phyloP scores from a whole-genome alignment of 768 basidiomycete species.

The Panellus pusillus region DNA sequence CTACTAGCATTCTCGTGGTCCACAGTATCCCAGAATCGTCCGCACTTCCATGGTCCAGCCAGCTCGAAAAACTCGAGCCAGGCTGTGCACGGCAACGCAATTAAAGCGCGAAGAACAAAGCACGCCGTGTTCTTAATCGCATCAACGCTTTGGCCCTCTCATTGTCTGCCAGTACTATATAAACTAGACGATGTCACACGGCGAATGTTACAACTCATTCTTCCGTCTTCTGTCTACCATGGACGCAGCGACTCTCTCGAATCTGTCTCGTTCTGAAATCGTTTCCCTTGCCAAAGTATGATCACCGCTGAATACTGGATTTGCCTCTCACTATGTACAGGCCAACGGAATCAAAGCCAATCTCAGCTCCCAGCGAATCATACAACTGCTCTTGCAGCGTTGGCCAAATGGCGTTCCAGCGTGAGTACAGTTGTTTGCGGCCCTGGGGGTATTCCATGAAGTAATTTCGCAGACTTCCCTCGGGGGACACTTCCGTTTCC shows the following conservation, averaged over 20 bases:
- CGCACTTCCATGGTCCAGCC: no score
- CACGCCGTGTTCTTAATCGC: no score
- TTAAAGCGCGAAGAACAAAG: no score
- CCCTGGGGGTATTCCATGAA: not conserved
- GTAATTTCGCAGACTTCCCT: not conserved
- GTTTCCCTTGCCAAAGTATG: constrained; percentile 5
- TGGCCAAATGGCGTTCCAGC: constrained; percentile 11
- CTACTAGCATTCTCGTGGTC: no score
- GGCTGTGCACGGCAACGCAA: no score
- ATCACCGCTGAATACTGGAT: not conserved
- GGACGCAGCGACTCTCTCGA: constrained; percentile 6
- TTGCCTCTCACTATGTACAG: not conserved
- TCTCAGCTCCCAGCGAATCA: constrained; percentile 2
- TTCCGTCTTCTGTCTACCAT: not conserved
- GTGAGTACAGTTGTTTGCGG: not conserved
- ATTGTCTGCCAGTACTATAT: constrained; percentile 11
- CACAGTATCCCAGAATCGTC: no score
- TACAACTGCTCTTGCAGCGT: not conserved
- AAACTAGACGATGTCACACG: not conserved
- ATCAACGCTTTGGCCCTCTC: not conserved
- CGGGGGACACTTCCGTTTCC: not conserved
- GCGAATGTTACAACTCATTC: not conserved
- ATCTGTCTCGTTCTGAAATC: constrained; percentile 2
- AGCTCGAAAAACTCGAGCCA: no score
- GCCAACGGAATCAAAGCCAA: constrained; percentile 7